Evolutionary conservation across 2,329 filamentous ascomycete species (phyloP), one percentile per base, ranked within the genome.

Genomic region (Immersiporthe knoxdaviesiana): DNA sequence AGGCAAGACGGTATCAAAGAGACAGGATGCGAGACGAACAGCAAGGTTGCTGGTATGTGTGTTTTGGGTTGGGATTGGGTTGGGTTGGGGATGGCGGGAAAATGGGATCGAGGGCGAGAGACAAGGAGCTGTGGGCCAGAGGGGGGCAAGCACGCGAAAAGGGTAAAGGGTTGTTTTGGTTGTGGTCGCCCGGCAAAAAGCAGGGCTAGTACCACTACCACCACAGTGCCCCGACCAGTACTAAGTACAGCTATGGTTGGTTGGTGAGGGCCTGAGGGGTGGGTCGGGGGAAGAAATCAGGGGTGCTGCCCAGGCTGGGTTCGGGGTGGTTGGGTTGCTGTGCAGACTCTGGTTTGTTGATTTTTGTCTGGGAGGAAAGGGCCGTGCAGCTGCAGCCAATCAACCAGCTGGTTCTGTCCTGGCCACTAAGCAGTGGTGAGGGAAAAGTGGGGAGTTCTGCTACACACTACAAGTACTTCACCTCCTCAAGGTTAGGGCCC

Each of bases 321-420:
- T 27, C n/a, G 16, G 14, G 32, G 35, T 8, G n/a, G 35, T 37
- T 12, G 18, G 35, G 47, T 39, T 54, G 65, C 64, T 67, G 47
- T n/a, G 41, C 35, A 32, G 27, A 18, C 41, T 61, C 47, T 54
- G 67, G 56, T 71, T 71, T 71, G 67, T 71, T 71, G 69, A 71
- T 67, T 71, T 69, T 69, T 69, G 67, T 58, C 65, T 44, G 65
- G 52, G 66, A 24, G 61, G 63, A 41, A 58, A 59, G 63, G 32
- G 7, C 63, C 35, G 54, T 32, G 54, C 54, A 16, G 21, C 21
- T 47, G 6, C 27, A 44, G 37, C 64, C 64, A 66, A 66, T 66
- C 35, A 60, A 6, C n/a, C 30, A 30, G 18, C 18, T 1, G 54
- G 11, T 37, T 16, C 24, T 18, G 8, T 32, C 21, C n/a, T 37